A percentile compares a stretch with the other conserved stretches of the same genome.
phyloP scores from a whole-genome alignment of 2,329 filamentous ascomycete species.

The Cladophialophora exuberans region DNA sequence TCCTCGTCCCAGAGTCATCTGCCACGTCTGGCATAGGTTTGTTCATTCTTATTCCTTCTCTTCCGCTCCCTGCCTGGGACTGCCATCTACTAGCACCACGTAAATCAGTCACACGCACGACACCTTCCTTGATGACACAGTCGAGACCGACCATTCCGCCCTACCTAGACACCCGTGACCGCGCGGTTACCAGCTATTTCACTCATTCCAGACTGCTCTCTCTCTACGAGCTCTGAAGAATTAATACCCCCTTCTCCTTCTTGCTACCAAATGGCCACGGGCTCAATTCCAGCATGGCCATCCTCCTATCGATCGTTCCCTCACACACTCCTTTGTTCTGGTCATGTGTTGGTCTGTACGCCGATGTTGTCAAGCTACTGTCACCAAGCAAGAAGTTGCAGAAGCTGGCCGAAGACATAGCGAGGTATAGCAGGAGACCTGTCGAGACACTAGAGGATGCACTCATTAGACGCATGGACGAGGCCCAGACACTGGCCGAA shows the following conservation, averaged over 20 bases:
- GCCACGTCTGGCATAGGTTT: slow-evolving; percentile 9
- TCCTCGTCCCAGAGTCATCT: slow-evolving; percentile 11
- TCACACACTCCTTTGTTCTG: slow-evolving; percentile 21
- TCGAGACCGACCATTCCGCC: slow-evolving; percentile 5
- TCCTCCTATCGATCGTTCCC: slow-evolving; percentile 62
- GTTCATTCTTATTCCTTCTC: slow-evolving; percentile 6
- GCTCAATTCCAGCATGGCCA: slow-evolving; percentile 63
- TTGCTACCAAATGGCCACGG: slow-evolving; percentile 61
- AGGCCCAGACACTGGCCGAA: slow-evolving; percentile 70
- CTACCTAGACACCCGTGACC: slow-evolving; percentile 1
- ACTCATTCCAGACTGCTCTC: slow-evolving; percentile 2
- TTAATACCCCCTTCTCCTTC: slow-evolving; percentile 37
- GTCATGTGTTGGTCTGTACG: slow-evolving; percentile 27
- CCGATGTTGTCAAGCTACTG: slow-evolving; percentile 26
- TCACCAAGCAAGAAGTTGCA: slow-evolving; percentile 27
- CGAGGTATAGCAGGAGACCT: slow-evolving; percentile 24
- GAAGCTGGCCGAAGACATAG: slow-evolving; percentile 26
- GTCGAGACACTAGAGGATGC: slow-evolving; percentile 20
- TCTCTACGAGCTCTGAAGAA: background rate
- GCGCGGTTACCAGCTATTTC: slow-evolving; percentile 3
- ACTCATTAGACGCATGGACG: slow-evolving; percentile 24
- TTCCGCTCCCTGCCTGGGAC: background rate
- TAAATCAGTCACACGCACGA: slow-evolving; percentile 6
- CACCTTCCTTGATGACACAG: slow-evolving; percentile 13
- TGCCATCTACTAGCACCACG: background rate